These are phyloP conservation scores for Ulmus americana DNA, from an alignment of 331 rosid species.

Conservation along the genomic window DNA sequence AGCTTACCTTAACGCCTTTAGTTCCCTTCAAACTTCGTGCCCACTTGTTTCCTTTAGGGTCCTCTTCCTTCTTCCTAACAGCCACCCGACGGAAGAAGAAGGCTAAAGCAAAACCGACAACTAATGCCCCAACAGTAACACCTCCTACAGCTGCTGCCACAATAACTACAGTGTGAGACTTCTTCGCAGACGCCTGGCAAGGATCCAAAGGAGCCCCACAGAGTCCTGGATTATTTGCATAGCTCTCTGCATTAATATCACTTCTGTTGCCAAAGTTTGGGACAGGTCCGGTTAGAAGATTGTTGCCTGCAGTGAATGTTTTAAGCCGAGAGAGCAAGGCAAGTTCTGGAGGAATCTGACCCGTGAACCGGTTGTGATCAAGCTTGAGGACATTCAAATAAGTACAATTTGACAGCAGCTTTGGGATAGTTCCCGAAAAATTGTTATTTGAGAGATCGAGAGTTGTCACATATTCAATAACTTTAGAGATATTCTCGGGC, in stretches of 20 bases:
- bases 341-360: constrained; percentile 53
- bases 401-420: constrained; percentile 29
- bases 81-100: constrained; percentile 60
- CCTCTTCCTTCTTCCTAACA: constrained; percentile 67
- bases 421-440: constrained; percentile 61
- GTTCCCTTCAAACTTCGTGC: constrained; percentile 80
- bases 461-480: constrained; percentile 1
- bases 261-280: constrained; percentile 1
- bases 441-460: constrained; percentile 76
- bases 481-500: constrained; percentile 29
- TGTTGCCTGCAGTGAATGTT: constrained; percentile 45
- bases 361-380: constrained; percentile 50
- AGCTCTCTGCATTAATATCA: background rate
- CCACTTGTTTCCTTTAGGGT: constrained; percentile 98
- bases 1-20: constrained; percentile 73
- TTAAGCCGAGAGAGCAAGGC: constrained; percentile 42
- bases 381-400: constrained; percentile 65
- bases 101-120: constrained; percentile 45
- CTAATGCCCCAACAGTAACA: constrained; percentile 48
- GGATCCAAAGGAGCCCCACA: constrained; percentile 30
- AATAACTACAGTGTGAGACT: constrained; percentile 54
- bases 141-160: constrained; percentile 80
- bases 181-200: constrained; percentile 28
- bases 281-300: constrained; percentile 58
- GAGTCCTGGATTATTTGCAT: constrained; percentile 58